Evolutionary conservation across 1,284 basidiomycete species (phyloP), one percentile per base, ranked within the genome.

Genomic region (Cryptococcus maquisensis): DNA sequence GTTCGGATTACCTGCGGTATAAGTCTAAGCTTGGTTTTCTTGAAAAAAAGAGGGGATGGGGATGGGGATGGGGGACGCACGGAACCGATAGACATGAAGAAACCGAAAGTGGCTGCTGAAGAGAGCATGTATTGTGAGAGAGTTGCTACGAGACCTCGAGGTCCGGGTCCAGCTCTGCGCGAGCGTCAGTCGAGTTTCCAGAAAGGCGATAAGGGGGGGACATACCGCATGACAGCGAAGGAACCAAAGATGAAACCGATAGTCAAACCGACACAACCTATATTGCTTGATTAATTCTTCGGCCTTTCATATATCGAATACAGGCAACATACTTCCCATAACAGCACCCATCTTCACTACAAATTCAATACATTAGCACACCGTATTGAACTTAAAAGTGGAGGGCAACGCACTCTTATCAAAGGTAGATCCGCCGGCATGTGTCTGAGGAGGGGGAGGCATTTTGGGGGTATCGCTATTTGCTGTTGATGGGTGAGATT

Each of bases 161-260:
- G 90, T 20, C 92, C 92, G 13, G 89, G 86, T 47, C 93, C 92
- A 23, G 56, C 59, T 32, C 53, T 56, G 21, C 26, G 16, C n/a
- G 21, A 37, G 16, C 18, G 16, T 15, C 20, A 23, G 28, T 9
- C 15, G 15, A 37, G 47, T 13, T 21, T 9, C 3, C 13, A 23
- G 5, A 32, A 21, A 36, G 32, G 20, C 26, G 18, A 4, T 23
- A 20, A 41, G 40, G 26, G 16, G 4, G 49, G 46, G 32, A 73
- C 83, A 61, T 65, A 90, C 91, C 90, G 81, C 41, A 96, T 77
- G 70, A 96, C 90, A 63, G 85, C 91, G 79, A 87, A 94, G 38
- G 86, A 85, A 47, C 91, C 92, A 69, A 96, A 96, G 61, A 96
- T 86, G 78, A 96, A 95, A n/a, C 92, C 92, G 68, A 95, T 94